phyloP scores from a whole-genome alignment of 1,284 basidiomycete genomes.

The Exobasidium cylindrosporum region DNA sequence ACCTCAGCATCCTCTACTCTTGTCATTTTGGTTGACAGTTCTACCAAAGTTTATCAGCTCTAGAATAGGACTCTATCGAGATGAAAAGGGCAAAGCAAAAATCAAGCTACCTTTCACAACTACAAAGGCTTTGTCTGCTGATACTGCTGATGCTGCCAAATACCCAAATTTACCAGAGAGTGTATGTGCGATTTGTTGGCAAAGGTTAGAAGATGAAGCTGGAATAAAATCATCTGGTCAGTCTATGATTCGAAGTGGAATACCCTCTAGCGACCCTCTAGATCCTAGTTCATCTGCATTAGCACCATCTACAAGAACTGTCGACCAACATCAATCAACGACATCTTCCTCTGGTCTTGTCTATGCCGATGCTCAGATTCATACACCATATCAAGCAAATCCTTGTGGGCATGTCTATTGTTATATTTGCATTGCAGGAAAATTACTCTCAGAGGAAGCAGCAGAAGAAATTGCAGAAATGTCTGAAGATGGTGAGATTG shows the following conservation, averaged over 20 bases:
- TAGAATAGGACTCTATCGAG: conserved; percentile 31
- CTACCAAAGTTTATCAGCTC: conserved; percentile 30
- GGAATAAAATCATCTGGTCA: conserved; percentile 25
- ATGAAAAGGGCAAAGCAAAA: conserved; percentile 20
- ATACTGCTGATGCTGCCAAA: conserved; percentile 16
- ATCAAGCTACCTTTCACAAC: conserved; percentile 16
- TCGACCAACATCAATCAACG: neutral
- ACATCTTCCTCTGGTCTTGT: conserved; percentile 33
- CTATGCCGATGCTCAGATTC: conserved; percentile 41
- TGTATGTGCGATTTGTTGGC: conserved; percentile 50
- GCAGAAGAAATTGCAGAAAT: conserved; percentile 44
- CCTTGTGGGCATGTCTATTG: conserved; percentile 48
- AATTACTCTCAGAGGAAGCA: conserved; percentile 45
- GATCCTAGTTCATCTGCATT: conserved; percentile 26
- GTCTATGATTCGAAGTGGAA: conserved; percentile 17
- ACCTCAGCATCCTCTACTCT: conserved; percentile 43
- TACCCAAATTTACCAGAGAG: conserved; percentile 39
- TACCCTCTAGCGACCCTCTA: conserved; percentile 41
- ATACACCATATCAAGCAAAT: conserved; percentile 45
- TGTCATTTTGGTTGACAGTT: conserved; percentile 45
- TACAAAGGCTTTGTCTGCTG: neutral
- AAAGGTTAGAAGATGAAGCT: conserved; percentile 31
- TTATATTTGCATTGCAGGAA: conserved; percentile 49
- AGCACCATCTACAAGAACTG: neutral
- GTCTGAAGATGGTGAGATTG: conserved; percentile 36